These are phyloP conservation scores for Pleurotus salmoneostramineus DNA, from an alignment of 768 basidiomycete species.

Conservation along the genomic window DNA sequence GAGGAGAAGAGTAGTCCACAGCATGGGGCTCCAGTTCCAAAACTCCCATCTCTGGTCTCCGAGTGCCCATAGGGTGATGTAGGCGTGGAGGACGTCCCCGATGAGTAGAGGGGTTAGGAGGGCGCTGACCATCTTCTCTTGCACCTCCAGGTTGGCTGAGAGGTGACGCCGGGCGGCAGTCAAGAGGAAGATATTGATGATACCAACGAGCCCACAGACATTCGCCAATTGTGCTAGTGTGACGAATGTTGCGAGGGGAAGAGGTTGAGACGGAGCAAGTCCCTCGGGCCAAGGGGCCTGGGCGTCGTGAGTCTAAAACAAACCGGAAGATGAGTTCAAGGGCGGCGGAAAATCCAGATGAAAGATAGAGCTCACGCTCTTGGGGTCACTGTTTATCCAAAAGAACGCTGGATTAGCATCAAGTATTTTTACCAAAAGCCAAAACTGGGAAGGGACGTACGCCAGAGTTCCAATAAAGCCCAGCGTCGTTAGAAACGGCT, in stretches of 20 bases:
- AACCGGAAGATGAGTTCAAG: constrained; percentile 8
- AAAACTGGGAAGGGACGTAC: constrained; percentile 22
- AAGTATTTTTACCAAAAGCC: constrained; percentile 6
- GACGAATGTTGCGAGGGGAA: constrained; percentile 63
- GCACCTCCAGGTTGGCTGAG: constrained; percentile 51
- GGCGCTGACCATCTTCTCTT: constrained; percentile 67
- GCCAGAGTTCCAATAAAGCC: constrained; percentile 64
- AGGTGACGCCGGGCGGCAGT: constrained; percentile 59
- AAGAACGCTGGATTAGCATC: constrained; percentile 8
- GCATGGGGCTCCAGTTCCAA: constrained; percentile 59
- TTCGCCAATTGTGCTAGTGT: constrained; percentile 75
- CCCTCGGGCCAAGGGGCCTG: constrained; percentile 71
- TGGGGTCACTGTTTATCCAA: constrained; percentile 46
- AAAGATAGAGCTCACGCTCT: constrained; percentile 39
- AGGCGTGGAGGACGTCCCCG: constrained; percentile 66
- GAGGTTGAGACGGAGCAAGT: constrained; percentile 38
- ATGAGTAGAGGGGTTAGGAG: constrained; percentile 65
- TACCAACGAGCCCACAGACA: constrained; percentile 70
- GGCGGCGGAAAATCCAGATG: background rate
- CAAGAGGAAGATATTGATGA: constrained; percentile 67
- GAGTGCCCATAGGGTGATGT: constrained; percentile 69
- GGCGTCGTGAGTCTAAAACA: constrained; percentile 57
- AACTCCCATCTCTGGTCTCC: constrained; percentile 68
- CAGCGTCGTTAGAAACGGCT: constrained; percentile 60
- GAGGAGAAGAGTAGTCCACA: constrained; percentile 62